Percentiles rank a stretch among this genome's conserved stretches.
These are phyloP conservation scores for Starmerella scarabaei DNA, from an alignment of 805 yeast species.

Conservation along the genomic window DNA sequence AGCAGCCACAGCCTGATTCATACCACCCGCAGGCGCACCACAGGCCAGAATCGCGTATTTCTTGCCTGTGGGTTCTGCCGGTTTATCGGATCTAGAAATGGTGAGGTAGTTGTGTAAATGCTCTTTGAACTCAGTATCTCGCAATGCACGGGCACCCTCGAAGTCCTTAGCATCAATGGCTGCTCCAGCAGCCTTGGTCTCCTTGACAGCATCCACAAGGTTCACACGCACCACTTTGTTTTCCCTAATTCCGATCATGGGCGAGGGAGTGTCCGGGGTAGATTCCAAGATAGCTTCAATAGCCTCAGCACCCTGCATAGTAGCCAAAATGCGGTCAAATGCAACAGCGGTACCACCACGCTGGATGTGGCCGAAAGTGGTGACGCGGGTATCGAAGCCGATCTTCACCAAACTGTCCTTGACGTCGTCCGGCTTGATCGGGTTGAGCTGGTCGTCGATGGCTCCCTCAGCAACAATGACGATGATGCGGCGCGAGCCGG, in stretches of 20 bases:
- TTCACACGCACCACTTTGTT: conserved; percentile 77
- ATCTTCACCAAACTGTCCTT: conserved; percentile 68
- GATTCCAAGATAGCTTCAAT: conserved; percentile 80
- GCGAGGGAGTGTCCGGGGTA: conserved; percentile 86
- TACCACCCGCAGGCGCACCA: conserved; percentile 96
- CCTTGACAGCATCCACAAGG: conserved; percentile 75
- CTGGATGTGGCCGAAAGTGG: conserved; percentile 94
- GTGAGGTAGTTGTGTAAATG: conserved; percentile 59
- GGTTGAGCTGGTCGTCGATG: conserved; percentile 62
- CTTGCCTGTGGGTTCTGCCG: conserved; percentile 28
- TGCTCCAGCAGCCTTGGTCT: conserved; percentile 79
- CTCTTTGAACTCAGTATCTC: conserved; percentile 82
- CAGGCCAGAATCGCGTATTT: conserved; percentile 78
- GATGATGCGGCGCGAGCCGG: conserved; percentile 87
- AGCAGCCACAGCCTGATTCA: conserved; percentile 87
- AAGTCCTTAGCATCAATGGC: conserved; percentile 74
- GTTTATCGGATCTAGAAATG: conserved; percentile 53
- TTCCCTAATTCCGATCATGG: conserved; percentile 81
- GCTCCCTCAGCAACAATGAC: conserved; percentile 99
- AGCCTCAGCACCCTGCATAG: conserved; percentile 95
- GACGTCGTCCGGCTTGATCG: conserved; percentile 69
- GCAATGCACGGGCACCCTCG: conserved; percentile 68
- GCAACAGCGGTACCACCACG: conserved; percentile 99
- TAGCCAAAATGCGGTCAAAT: conserved; percentile 78
- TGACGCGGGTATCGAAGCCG: conserved; percentile 88